phyloP scores from a whole-genome alignment of 495 filamentous ascomycete genomes.

The Trichocladium uniseriatum region DNA sequence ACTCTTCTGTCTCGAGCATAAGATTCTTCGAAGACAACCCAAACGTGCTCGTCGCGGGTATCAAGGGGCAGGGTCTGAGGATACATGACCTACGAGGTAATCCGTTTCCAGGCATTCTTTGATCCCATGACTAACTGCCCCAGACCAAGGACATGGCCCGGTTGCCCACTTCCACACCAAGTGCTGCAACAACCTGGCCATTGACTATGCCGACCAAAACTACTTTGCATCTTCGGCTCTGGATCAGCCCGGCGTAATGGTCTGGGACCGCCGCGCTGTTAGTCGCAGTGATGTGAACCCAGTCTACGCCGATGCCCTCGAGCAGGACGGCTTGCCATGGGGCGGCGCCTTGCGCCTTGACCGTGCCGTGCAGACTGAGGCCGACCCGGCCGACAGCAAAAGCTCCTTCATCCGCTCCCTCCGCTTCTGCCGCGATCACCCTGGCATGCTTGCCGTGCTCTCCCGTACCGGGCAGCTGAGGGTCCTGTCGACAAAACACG shows the following conservation, averaged over 20 bases:
- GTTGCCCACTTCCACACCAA: slow-evolving; percentile 57
- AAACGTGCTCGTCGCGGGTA: slow-evolving; percentile 69
- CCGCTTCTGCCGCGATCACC: slow-evolving; percentile 65
- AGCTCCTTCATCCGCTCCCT: slow-evolving; percentile 61
- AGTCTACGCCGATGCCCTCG: slow-evolving; percentile 39
- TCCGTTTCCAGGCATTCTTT: background rate
- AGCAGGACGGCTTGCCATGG: slow-evolving; percentile 42
- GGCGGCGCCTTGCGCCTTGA: slow-evolving; percentile 58
- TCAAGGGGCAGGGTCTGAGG: slow-evolving; percentile 77
- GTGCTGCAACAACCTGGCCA: slow-evolving; percentile 82
- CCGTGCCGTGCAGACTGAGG: slow-evolving; percentile 48
- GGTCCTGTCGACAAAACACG: slow-evolving; percentile 58
- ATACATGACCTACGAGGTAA: slow-evolving; percentile 84
- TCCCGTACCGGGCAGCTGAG: slow-evolving; percentile 73
- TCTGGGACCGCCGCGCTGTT: slow-evolving; percentile 81
- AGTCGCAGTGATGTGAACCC: slow-evolving; percentile 36
- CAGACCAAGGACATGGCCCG: slow-evolving; percentile 30
- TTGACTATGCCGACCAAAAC: slow-evolving; percentile 83
- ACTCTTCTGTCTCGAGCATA: slow-evolving; percentile 80
- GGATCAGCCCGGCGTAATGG: slow-evolving; percentile 58
- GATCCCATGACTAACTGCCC: background rate
- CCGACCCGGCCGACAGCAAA: slow-evolving; percentile 37
- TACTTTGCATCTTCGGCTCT: slow-evolving; percentile 86
- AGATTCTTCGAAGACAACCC: slow-evolving; percentile 85
- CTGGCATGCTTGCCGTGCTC: slow-evolving; percentile 65